phyloP scores from a whole-genome alignment of 208 protist genomes.

The Acanthamoeba polyphaga region DNA sequence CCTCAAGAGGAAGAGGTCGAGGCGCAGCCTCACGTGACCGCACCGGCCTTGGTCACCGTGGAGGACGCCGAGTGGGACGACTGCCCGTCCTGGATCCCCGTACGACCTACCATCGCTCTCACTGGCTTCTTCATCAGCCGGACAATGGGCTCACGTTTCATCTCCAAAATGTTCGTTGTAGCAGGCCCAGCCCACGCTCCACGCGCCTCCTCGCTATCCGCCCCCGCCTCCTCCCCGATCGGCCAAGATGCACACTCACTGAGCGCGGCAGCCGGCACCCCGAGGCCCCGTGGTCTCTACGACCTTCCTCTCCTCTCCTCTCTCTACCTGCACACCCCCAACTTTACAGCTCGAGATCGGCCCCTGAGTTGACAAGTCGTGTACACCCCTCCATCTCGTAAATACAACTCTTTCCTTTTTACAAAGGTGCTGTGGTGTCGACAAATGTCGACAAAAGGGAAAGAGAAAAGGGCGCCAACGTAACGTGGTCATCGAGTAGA shows the following conservation, averaged over 20 bases:
- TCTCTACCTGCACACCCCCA: not conserved
- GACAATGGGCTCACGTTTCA: not conserved
- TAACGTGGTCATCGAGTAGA: no score
- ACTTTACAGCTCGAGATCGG: slow-evolving; percentile 11
- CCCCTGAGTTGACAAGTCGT: not conserved
- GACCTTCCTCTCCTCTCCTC: not conserved
- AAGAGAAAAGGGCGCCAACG: no score
- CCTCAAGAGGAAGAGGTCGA: not conserved
- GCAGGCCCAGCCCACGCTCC: slow-evolving; percentile 19
- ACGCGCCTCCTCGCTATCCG: not conserved
- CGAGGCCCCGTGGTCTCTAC: not conserved
- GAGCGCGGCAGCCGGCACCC: not conserved
- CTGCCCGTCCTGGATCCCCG: slow-evolving; percentile 18
- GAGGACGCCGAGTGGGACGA: slow-evolving; percentile 13
- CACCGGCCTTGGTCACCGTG: not conserved
- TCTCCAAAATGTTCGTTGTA: not conserved
- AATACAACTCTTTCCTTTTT: not conserved
- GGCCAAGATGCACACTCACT: not conserved
- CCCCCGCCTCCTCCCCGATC: not conserved
- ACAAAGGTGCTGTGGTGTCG: no score
- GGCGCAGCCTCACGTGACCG: not conserved
- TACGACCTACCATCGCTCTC: not conserved
- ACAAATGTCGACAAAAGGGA: no score
- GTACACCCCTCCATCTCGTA: not conserved
- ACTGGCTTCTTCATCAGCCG: not conserved